Evolutionary conservation across 2,329 filamentous ascomycete species (phyloP), one percentile per base, ranked within the genome.

Genomic region (Pyricularia grisea): DNA sequence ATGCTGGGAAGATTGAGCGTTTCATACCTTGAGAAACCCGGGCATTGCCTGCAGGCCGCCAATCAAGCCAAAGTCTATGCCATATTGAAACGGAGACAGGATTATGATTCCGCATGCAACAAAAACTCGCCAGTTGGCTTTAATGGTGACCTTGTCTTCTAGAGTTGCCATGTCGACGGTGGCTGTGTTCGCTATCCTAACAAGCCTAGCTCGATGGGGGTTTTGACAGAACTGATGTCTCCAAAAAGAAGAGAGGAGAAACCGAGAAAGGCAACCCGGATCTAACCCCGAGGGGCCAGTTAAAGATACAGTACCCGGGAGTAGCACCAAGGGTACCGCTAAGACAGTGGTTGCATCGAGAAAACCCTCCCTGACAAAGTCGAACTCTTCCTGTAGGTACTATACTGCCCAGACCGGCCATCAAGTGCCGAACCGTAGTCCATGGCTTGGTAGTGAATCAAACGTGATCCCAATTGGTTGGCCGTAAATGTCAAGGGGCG

Each of bases 21-120:
- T 28, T 14, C 64, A 3, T n/a, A 77, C 74, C 64, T 71, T 70
- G 64, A 78, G 71, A 70, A 79, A 79, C 10, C 77, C 77, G 4
- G 76, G 77, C 77, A 78, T 78, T 31, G 77, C 76, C 71, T 76
- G 72, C 67, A 78, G 76, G 23, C 77, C 77, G n/a, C 76, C 76
- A 17, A 78, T 73, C 20, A 78, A 73, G 10, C 74, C 76, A 14
- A 78, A 77, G 67, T 78, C 77, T 42, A 78, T 73, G 20, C 76
- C 75, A 74, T 78, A 78, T 71, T 78, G 76, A 69, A 78, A 78
- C 23, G 74, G 76, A 7, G 76, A 75, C 27, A 78, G 66, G 1
- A 76, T 76, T 6, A 74, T 72, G n/a, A 77, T 68, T 55, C 70
- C 73, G 66, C 75, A 77, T 7, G 67, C 67, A 7, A 68, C 27